Evolutionary conservation across 352 stramenopile genomes (phyloP).

Genomic region (Phytopythium vexans): DNA sequence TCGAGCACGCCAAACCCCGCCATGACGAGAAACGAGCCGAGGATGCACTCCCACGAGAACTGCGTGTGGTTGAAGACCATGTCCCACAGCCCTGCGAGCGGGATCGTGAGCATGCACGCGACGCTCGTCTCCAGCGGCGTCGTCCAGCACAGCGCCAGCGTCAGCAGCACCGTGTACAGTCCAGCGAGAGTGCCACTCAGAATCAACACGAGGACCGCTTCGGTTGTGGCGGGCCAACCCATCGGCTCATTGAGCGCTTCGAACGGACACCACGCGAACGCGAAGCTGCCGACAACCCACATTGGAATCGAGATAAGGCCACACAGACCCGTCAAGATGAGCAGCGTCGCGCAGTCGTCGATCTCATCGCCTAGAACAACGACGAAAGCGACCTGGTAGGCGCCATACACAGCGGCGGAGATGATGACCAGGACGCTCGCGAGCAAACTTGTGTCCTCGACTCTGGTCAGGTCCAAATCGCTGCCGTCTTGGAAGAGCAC

Average conservation of each 20-base stretch:
- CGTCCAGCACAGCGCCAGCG: slow-evolving; percentile 48
- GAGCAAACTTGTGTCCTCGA: slow-evolving; percentile 22
- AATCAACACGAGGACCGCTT: slow-evolving; percentile 35
- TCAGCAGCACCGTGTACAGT: slow-evolving; percentile 36
- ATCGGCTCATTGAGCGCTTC: slow-evolving; percentile 42
- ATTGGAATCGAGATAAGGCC: slow-evolving; percentile 47
- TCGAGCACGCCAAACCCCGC: slow-evolving; percentile 44
- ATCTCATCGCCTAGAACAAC: slow-evolving; percentile 32
- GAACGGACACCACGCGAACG: slow-evolving; percentile 31
- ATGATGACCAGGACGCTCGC: slow-evolving; percentile 41
- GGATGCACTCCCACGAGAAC: slow-evolving; percentile 44
- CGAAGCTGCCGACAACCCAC: slow-evolving; percentile 43
- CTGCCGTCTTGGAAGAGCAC: slow-evolving; percentile 36
- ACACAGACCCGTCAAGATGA: slow-evolving; percentile 40
- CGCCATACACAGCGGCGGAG: slow-evolving; percentile 35
- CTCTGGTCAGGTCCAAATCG: slow-evolving; percentile 10
- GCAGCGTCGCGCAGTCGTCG: slow-evolving; percentile 45
- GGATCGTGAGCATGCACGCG: slow-evolving; percentile 57
- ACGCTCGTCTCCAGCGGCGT: slow-evolving; percentile 53
- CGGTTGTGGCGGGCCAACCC: slow-evolving; percentile 29
- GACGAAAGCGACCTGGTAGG: slow-evolving; percentile 42
- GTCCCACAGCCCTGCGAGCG: slow-evolving; percentile 41
- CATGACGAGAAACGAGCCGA: slow-evolving; percentile 46
- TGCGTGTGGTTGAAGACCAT: slow-evolving; percentile 31
- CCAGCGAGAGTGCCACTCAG: slow-evolving; percentile 31